Evolutionary conservation across 2,329 filamentous ascomycete species (phyloP), one percentile per base, ranked within the genome.

Genomic region (Fusarium phyllophilum): DNA sequence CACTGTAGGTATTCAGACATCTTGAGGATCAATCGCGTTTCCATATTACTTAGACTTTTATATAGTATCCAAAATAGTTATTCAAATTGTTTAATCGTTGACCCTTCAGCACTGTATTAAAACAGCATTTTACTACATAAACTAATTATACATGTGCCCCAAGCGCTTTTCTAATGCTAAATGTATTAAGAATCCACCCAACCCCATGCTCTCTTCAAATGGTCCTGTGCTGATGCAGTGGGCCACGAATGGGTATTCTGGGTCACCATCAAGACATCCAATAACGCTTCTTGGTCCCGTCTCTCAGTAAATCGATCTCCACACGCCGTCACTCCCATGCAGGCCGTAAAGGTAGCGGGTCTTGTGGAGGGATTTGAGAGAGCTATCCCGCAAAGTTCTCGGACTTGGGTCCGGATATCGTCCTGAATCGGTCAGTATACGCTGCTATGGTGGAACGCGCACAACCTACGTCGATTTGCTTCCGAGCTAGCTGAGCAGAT

Each of bases 331-430:
- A 89, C 88, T 5, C 86, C 87, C 84, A 89, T 87, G 24, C 84
- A 88, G 0, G 87, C 86, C 3, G 86, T 88, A 65, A 90, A 89
- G 80, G 89, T 85, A 46, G 85, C 85, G 0, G 89, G 89, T 33
- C 89, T 86, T 3, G 85, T 88, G 78, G 84, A 85, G 44, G 85
- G 82, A 76, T 91, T 91, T 34, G 86, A 87, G 17, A 88, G 78
- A 1, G 88, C 89, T 41, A 90, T 90, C 4, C 90, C 90, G 73
- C 89, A 91, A 5, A 91, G 80, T 31, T 85, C 81, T 58, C 61
- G 52, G 52, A 68, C 52, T 54, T 66, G 61, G 8, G 61, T 66
- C 22, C 87, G 82, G 6, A 91, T 84, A 36, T 88, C 82, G 22
- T 78, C 70, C 63, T 86, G 81, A 13, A 20, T 36, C 17, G 7